phyloP scores from a whole-genome alignment of 2,329 filamentous ascomycete genomes.

The Claviceps arundinis region DNA sequence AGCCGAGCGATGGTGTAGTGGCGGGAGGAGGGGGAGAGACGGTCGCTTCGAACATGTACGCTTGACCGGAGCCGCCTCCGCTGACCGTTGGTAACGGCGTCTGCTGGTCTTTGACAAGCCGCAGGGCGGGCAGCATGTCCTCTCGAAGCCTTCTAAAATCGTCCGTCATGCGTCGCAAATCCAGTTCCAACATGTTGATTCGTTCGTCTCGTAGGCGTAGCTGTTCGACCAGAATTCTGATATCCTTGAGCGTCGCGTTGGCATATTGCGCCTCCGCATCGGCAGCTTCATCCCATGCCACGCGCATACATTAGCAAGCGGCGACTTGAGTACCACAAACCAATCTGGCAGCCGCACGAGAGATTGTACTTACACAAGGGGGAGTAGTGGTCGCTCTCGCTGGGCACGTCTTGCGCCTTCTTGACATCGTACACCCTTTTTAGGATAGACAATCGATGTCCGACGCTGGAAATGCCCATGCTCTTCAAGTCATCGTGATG shows the following conservation, averaged over 20 bases:
- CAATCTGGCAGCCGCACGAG: background rate
- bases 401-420: slow-evolving; percentile 78
- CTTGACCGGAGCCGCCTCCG: slow-evolving; percentile 17
- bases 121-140: slow-evolving; percentile 80
- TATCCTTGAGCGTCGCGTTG: slow-evolving; percentile 82
- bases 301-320: slow-evolving; percentile 8
- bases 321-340: too few species aligned
- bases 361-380: slow-evolving; percentile 56
- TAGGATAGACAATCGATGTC: slow-evolving; percentile 85
- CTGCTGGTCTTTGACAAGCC: slow-evolving; percentile 81
- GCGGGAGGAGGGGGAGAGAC: slow-evolving; percentile 45
- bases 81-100: slow-evolving; percentile 59
- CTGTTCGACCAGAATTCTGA: slow-evolving; percentile 80
- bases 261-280: slow-evolving; percentile 78
- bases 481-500: slow-evolving; percentile 90
- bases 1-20: slow-evolving; percentile 39
- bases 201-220: slow-evolving; percentile 82
- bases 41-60: slow-evolving; percentile 37
- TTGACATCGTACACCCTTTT: slow-evolving; percentile 97
- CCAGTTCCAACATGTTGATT: slow-evolving; percentile 69
- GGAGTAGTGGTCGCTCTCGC: slow-evolving; percentile 88
- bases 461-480: slow-evolving; percentile 85
- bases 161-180: slow-evolving; percentile 71
- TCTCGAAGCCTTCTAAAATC: slow-evolving; percentile 83
- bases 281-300: slow-evolving; percentile 47